A percentile compares a stretch with the other conserved stretches of the same genome.
phyloP scores from a whole-genome alignment of 352 stramenopile genomes.

The Pythium aristosporum region DNA sequence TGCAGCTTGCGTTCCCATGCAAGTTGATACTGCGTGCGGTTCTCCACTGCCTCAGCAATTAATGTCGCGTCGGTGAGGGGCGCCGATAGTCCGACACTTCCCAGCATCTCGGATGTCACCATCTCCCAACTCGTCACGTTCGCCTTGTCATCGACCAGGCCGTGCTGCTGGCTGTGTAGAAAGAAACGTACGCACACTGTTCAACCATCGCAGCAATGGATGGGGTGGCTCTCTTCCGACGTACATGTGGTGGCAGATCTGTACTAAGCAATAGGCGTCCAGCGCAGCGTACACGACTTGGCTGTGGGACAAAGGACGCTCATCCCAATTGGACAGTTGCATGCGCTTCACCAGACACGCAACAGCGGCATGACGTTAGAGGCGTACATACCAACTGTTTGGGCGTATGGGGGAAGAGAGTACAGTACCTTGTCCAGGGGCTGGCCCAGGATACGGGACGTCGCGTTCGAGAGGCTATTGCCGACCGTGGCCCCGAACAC shows the following conservation, averaged over 20 bases:
- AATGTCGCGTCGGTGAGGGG: slow-evolving; percentile 24
- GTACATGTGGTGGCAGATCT: slow-evolving; percentile 55
- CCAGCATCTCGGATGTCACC: slow-evolving; percentile 24
- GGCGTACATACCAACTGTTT: background rate
- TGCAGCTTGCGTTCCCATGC: slow-evolving; percentile 29
- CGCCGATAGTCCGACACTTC: slow-evolving; percentile 29
- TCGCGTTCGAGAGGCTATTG: slow-evolving; percentile 47
- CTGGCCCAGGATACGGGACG: slow-evolving; percentile 43
- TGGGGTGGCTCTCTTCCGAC: slow-evolving; percentile 2
- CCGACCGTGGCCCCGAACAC: slow-evolving; percentile 29
- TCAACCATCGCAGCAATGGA: no score
- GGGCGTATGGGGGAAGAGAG: background rate
- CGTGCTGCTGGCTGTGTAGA: slow-evolving; percentile 7
- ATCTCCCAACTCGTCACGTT: slow-evolving; percentile 30
- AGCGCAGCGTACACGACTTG: slow-evolving; percentile 65
- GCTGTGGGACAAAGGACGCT: slow-evolving; percentile 42
- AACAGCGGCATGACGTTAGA: background rate
- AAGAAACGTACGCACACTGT: background rate
- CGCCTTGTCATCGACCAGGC: slow-evolving; percentile 17
- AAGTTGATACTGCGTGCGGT: slow-evolving; percentile 34
- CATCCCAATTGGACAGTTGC: slow-evolving; percentile 73
- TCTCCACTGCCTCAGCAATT: slow-evolving; percentile 24
- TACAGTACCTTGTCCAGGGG: slow-evolving; percentile 56
- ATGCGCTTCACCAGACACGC: slow-evolving; percentile 36
- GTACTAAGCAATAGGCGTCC: slow-evolving; percentile 58